These are phyloP conservation scores for Claviceps sp. DNA, from an alignment of 2,329 filamentous ascomycete species.

Conservation along the genomic window DNA sequence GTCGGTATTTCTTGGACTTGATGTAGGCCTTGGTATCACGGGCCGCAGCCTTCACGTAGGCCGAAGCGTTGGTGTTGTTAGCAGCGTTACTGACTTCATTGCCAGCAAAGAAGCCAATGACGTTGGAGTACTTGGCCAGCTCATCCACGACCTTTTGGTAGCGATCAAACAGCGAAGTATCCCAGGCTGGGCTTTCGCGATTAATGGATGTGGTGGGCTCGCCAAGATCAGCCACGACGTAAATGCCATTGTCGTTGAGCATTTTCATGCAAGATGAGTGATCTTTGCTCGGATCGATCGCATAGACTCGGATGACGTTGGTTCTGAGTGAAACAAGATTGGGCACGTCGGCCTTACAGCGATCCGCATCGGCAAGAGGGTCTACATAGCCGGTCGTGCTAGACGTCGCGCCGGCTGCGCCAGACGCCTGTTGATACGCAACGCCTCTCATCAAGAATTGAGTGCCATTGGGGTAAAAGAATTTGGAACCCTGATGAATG, in stretches of 20 bases:
- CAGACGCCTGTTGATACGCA: slow-evolving; percentile 79
- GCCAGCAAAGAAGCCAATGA: slow-evolving; percentile 94
- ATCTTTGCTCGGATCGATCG: slow-evolving; percentile 66
- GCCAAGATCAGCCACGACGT: slow-evolving; percentile 82
- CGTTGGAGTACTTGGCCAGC: slow-evolving; percentile 74
- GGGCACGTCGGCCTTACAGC: slow-evolving; percentile 77
- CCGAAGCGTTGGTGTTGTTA: slow-evolving; percentile 81
- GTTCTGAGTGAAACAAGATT: slow-evolving; percentile 65
- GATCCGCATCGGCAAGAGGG: slow-evolving; percentile 58
- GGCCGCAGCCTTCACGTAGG: slow-evolving; percentile 94
- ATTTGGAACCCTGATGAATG: slow-evolving; percentile 53
- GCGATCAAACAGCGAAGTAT: slow-evolving; percentile 60
- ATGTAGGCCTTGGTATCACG: slow-evolving; percentile 95
- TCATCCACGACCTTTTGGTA: slow-evolving; percentile 78
- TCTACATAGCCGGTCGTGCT: slow-evolving; percentile 54
- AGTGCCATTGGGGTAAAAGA: slow-evolving; percentile 69
- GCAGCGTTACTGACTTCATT: slow-evolving; percentile 89
- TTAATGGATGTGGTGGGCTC: slow-evolving; percentile 76
- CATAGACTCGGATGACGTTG: slow-evolving; percentile 92
- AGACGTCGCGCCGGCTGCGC: slow-evolving; percentile 37
- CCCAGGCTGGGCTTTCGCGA: slow-evolving; percentile 67
- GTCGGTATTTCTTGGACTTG: slow-evolving; percentile 61
- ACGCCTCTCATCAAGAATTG: slow-evolving; percentile 76
- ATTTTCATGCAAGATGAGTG: slow-evolving; percentile 78
- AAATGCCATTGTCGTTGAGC: slow-evolving; percentile 78